Base-by-base conservation (phyloP, 1,284 basidiomycete species). In the Ganoderma lingzhi region DNA sequence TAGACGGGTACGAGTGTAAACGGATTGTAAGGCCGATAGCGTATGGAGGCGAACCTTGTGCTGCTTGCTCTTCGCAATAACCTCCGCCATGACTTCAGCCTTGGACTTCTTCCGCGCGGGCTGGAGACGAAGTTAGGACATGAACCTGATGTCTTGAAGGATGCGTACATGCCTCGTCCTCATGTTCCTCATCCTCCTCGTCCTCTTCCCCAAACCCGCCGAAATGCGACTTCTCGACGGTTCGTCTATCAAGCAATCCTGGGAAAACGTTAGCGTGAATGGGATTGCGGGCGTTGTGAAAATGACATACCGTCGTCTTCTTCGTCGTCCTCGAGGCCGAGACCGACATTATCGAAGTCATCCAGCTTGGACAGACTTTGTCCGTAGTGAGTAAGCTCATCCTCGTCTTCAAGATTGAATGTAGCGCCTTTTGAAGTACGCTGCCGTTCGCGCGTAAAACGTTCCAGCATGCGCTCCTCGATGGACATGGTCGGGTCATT, bases 41-140 rank as follows among this genome's bases (percentile, higher is more conserved):
- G 37, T 14, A 39, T 14, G 3, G 28, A 10, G 32, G 62, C 62
- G 65, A 72, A 95, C 96, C 85, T 97, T 98, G 82, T 98, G 90
- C 66, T 91, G 90, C 81, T 99, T 99, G 82, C 96, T 97, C 82
- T 99, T 99, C 15, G 96, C 94, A 63, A 99, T 96, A 63, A 99
- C 93, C 81, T 99, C 98, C 1, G 94, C 90, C 98, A 99, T 99
- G 71, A 99, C 95, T 79, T 99, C 97, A 4, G 94, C 93, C 82
- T 98, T 99, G 19, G 92, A 90, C 83, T 95, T 97, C 81, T 96
- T 96, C 70, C 90, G 85, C 61, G 88, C 88, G 14, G 91, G 92
- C 93, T 96, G 32, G 65, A n/a, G 37, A 44, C 71, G 61, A 74
- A 70, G 61, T n/a, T 37, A 8, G 12, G 53, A 17, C 0, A 19